Evolutionary conservation across 2,329 filamentous ascomycete species (phyloP).

Genomic region (Penicillium psychrosexuale): DNA sequence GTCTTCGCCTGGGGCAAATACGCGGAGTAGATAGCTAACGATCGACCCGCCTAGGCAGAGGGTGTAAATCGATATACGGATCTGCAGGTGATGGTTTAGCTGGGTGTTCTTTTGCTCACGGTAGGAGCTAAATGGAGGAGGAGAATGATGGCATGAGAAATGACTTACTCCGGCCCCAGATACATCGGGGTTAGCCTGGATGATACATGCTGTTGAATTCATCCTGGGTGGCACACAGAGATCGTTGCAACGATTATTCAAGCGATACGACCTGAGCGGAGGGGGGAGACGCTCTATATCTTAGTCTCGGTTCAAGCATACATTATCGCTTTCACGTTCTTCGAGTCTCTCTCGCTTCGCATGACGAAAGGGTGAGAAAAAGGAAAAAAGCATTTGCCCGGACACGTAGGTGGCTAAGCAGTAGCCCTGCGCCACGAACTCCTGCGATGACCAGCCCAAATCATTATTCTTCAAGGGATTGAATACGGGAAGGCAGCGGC

Average conservation of each 20-base stretch:
- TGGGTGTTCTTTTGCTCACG: neutral
- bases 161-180: slow-evolving; percentile 15
- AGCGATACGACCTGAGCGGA: neutral
- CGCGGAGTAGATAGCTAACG: slow-evolving; percentile 14
- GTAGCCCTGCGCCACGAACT: neutral
- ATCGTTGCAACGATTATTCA: neutral
- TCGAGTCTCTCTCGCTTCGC: neutral
- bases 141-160: neutral
- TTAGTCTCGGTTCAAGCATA: neutral
- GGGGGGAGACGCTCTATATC: neutral
- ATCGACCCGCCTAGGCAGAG: slow-evolving; percentile 18
- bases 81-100: slow-evolving; percentile 5
- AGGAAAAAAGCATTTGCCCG: neutral
- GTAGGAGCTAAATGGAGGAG: neutral
- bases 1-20: slow-evolving; percentile 15
- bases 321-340: neutral
- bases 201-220: slow-evolving; percentile 16
- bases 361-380: neutral
- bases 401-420: slow-evolving; percentile 2
- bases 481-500: neutral
- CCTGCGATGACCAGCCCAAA: neutral
- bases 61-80: slow-evolving; percentile 18
- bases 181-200: slow-evolving; percentile 17
- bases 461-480: neutral
- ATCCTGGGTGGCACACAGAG: slow-evolving; percentile 1